Base-by-base conservation (phyloP, 768 basidiomycete genomes). In the Trametes maxima region DNA sequence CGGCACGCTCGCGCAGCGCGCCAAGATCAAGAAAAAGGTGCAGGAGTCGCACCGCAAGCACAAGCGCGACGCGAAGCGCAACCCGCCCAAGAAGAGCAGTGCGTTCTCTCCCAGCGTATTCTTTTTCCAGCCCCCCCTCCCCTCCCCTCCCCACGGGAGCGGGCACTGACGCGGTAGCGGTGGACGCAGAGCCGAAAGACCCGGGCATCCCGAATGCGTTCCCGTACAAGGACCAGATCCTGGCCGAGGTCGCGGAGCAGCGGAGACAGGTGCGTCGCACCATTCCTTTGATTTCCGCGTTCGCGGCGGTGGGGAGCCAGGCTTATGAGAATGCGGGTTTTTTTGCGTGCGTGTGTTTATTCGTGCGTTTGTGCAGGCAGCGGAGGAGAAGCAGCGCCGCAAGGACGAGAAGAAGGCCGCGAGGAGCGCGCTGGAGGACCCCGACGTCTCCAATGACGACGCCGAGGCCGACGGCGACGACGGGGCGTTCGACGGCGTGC, bases 171-270 rank as follows among this genome's bases (percentile, higher is more conserved):
- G 45, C 40, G 24, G 25, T 24, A n/a, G 25, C 51, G 45, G 54
- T 28, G 13, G 43, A 3, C 64, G 14, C 57, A 91, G 90, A 90
- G 74, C 85, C 85, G 69, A 95, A 93, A 73, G 95, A 98, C 73
- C 93, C 91, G 33, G 95, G 95, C 46, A 94, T 97, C 65, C 95
- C 95, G 7, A 95, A 90, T 75, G 87, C 86, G 60, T 94, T 94
- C 76, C 94, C 93, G 4, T 95, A 88, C 81, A 98, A 96, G 76
- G 95, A 95, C 69, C 88, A 94, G 74, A 89, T 98, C 64, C 78
- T 98, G 28, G 95, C 94, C 5, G 95, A 98, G 69, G 82, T 96
- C 53, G 88, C 88, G 46, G 90, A 91, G 67, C 83, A 92, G 70
- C 86, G 94, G 63, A 80, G 90, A 69, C 75, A 80, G 64, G 94